Conservation (phyloP, 768 basidiomycete genomes). For the Fomitopsis pulvina region DNA sequence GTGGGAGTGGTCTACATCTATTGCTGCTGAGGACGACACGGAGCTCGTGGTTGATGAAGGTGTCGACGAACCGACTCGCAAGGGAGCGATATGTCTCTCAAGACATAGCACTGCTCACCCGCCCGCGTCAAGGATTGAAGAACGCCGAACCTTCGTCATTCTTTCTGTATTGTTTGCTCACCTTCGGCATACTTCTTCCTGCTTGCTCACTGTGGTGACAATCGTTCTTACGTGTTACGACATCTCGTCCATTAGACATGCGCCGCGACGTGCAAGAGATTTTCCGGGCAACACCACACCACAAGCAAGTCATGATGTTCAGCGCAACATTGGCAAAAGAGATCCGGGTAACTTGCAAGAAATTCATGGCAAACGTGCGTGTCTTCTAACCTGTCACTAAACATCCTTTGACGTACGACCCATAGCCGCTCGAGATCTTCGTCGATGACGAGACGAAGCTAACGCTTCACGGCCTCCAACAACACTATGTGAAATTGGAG, state of each 20-base stretch:
- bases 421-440: slow-evolving; percentile 95
- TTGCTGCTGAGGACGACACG: slow-evolving; percentile 16
- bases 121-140: slow-evolving; percentile 2
- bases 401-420: slow-evolving; percentile 6
- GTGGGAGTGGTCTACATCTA: slow-evolving; percentile 14
- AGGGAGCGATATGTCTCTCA: background rate
- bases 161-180: slow-evolving; percentile 7
- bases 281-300: slow-evolving; percentile 96
- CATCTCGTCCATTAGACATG: slow-evolving; percentile 92
- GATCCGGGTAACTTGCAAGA: slow-evolving; percentile 96
- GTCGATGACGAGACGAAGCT: slow-evolving; percentile 99
- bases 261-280: slow-evolving; percentile 99
- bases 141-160: background rate
- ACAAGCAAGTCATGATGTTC: slow-evolving; percentile 99
- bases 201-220: slow-evolving; percentile 14
- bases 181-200: slow-evolving; percentile 8
- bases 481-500: slow-evolving; percentile 96
- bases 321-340: slow-evolving; percentile 97
- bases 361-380: slow-evolving; percentile 98
- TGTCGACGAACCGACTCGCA: slow-evolving; percentile 5
- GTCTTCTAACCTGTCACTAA: background rate
- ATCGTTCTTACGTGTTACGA: slow-evolving; percentile 37
- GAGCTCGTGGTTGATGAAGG: slow-evolving; percentile 7
- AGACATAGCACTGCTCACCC: slow-evolving; percentile 2
- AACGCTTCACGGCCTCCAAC: slow-evolving; percentile 95